A percentile compares a stretch with the other conserved stretches of the same genome.
These are phyloP conservation scores for Eleusine indica DNA, from an alignment of 176 grass and related monocot genomes.

Conservation along the genomic window DNA sequence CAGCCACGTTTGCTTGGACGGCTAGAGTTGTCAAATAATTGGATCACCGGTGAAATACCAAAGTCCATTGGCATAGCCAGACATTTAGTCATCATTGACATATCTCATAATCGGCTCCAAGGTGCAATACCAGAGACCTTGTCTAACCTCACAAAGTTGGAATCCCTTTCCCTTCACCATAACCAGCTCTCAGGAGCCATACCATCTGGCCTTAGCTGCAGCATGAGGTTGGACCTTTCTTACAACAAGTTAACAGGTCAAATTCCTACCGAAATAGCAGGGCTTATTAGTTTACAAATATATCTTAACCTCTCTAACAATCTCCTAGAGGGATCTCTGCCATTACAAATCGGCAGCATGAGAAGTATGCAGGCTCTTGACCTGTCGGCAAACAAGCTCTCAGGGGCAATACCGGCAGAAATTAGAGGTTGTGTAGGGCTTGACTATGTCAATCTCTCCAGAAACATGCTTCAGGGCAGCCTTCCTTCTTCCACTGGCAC, in stretches of 20 bases:
- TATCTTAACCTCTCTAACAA: conserved; percentile 77
- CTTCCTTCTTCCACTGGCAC: conserved; percentile 51
- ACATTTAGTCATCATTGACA: neutral
- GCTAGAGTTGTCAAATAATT: conserved; percentile 25
- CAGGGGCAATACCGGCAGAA: conserved; percentile 45
- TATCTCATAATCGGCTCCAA: conserved; percentile 34
- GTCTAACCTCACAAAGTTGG: conserved; percentile 46
- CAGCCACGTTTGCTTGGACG: neutral
- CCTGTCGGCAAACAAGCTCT: conserved; percentile 61
- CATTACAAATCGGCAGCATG: conserved; percentile 60
- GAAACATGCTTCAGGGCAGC: conserved; percentile 50
- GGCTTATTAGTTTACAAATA: conserved; percentile 40
- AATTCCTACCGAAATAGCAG: conserved; percentile 45
- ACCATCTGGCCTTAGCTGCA: conserved; percentile 52
- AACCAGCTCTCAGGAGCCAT: conserved; percentile 72
- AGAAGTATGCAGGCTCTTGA: conserved; percentile 50
- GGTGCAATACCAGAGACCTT: conserved; percentile 55
- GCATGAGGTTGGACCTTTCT: conserved; percentile 59
- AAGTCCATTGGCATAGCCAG: neutral
- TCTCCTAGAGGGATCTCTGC: conserved; percentile 55
- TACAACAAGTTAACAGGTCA: conserved; percentile 55
- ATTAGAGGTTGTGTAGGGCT: conserved; percentile 49
- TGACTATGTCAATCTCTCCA: conserved; percentile 58
- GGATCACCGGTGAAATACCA: conserved; percentile 1
- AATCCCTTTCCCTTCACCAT: conserved; percentile 47